A percentile compares a stretch with the other conserved stretches of the same genome.
These are phyloP conservation scores for Cutaneotrichosporon daszewskae DNA, from an alignment of 1,284 basidiomycete genomes.

Conservation along the genomic window DNA sequence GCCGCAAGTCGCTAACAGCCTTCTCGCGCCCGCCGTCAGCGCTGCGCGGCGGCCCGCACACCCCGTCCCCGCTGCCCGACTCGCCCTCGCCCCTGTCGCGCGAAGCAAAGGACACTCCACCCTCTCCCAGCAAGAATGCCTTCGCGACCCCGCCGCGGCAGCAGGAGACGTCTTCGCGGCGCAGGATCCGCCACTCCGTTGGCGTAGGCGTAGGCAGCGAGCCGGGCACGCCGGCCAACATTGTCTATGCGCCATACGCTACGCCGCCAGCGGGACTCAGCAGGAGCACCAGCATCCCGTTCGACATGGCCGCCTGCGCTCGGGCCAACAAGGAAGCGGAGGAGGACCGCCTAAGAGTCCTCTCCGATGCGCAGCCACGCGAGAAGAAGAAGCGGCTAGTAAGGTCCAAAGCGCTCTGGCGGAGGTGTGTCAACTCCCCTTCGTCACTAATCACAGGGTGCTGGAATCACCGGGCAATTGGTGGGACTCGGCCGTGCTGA, in stretches of 20 bases:
- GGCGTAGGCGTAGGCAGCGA: background rate
- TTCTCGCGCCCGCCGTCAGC: constrained; percentile 38
- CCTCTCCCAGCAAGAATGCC: constrained; percentile 10
- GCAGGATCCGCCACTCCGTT: background rate
- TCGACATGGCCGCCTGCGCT: constrained; percentile 38
- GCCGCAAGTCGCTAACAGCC: constrained; percentile 32
- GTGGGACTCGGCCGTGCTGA: constrained; percentile 24
- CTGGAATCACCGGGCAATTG: constrained; percentile 22
- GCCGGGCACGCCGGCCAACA: background rate
- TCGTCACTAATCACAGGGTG: constrained; percentile 18
- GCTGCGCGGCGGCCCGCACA: constrained; percentile 18
- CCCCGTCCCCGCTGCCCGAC: background rate
- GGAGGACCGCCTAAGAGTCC: constrained; percentile 12
- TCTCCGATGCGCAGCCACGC: background rate
- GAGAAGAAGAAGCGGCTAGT: constrained; percentile 33
- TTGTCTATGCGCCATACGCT: constrained; percentile 31
- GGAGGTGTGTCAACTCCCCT: constrained; percentile 28
- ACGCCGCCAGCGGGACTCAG: constrained; percentile 34
- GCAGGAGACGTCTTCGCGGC: no score
- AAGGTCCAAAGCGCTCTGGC: constrained; percentile 29
- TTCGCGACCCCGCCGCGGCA: constrained; percentile 6
- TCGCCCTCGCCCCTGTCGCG: no score
- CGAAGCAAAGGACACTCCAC: background rate
- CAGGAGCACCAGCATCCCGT: constrained; percentile 33
- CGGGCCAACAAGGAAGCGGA: constrained; percentile 23